Evolutionary conservation across 2,329 filamentous ascomycete genomes (phyloP).

Genomic region (Neonectria faginata): DNA sequence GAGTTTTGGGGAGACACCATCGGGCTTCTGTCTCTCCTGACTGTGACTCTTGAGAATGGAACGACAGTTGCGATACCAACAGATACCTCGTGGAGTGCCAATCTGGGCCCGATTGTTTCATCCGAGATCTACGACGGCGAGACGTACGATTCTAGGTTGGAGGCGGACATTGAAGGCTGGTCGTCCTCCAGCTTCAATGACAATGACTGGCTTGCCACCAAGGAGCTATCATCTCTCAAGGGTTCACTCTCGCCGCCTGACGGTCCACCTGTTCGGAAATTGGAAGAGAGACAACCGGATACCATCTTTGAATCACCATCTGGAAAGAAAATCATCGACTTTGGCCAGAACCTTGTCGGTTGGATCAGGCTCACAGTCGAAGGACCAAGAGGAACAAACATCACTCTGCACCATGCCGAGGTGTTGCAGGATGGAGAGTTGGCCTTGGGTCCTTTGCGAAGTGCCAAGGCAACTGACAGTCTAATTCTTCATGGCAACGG

Average conservation of each 20-base stretch:
- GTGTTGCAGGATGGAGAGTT: conserved; percentile 27
- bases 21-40: conserved; percentile 51
- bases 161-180: conserved; percentile 47
- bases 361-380: conserved; percentile 55
- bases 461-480: conserved; percentile 9
- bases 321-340: conserved; percentile 63
- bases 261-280: conserved; percentile 57
- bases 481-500: conserved; percentile 16
- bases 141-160: conserved; percentile 55
- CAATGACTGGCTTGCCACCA: conserved; percentile 46
- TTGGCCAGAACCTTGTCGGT: conserved; percentile 70
- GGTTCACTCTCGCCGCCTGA: conserved; percentile 53
- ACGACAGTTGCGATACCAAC: conserved; percentile 46
- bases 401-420: conserved; percentile 53
- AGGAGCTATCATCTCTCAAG: conserved; percentile 45
- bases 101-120: conserved; percentile 46
- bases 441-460: conserved; percentile 10
- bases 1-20: conserved; percentile 54
- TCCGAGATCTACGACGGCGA: conserved; percentile 65
- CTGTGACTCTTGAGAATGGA: conserved; percentile 49
- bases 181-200: conserved; percentile 41
- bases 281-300: conserved; percentile 45
- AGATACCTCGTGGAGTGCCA: conserved; percentile 54
- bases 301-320: conserved; percentile 51
- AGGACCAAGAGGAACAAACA: conserved; percentile 53